Base-by-base conservation (phyloP, 2,329 filamentous ascomycete genomes). In the Bimuria novae-zelandiae region DNA sequence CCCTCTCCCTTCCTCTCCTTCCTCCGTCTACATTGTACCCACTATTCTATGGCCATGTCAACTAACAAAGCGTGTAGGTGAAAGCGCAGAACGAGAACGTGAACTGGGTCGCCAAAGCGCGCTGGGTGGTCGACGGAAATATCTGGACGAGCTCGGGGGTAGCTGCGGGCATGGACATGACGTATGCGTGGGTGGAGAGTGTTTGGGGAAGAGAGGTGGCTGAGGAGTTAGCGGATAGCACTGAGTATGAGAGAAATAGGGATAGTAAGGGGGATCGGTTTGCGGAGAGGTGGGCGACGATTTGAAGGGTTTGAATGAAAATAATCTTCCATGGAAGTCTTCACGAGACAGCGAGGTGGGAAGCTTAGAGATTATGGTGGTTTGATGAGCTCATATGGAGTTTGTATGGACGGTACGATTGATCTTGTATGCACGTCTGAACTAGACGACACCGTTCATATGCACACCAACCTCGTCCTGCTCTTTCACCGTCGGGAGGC, bases 131-230 rank as follows among this genome's bases (percentile, higher is more conserved):
- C 0, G 86, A 89, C 69, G 85, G 83, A 3, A 86, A 88, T 52
- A 74, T 88, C 7, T 89, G 86, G 85, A 84, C 82, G 3, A 83
- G 82, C 2, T 85, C 84, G 0, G 86, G 87, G 0, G 79, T 88
- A 5, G 80, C 79, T 46, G 84, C 85, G 1, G 85, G 85, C 0
- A 86, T 86, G 40, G 85, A 88, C 74, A 74, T 82, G 54, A 82
- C 78, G 37, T 77, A 84, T 64, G 84, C 82, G 1, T 87, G 82
- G 70, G 76, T 87, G 16, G 76, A 65, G 30, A 71, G 77, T 27
- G 70, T 82, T 3, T 87, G 80, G 68, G 84, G 84, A 0, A 75
- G 79, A 37, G 77, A 79, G 1, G 67, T 76, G 12, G 83, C 84
- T 1, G 65, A 72, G 21, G 62, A 61, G 0, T 69, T 86, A 25